Evolutionary conservation across 1,284 basidiomycete species (phyloP).

Genomic region (Austroboletus niveus): DNA sequence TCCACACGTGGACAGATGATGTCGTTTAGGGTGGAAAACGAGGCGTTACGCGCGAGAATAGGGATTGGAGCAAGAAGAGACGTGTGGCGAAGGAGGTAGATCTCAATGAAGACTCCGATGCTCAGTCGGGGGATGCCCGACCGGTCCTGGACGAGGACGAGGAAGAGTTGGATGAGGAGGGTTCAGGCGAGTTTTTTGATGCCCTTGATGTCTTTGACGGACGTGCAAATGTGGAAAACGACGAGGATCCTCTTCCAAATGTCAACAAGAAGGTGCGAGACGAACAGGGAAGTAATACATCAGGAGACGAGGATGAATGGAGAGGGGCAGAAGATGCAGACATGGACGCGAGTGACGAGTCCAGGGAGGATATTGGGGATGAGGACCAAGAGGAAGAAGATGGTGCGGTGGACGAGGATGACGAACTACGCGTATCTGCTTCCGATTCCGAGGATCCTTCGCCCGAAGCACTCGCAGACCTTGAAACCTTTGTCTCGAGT

Average conservation of each 20-base stretch:
- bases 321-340: constrained; percentile 8
- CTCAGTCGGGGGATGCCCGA: constrained; percentile 26
- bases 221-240: constrained; percentile 39
- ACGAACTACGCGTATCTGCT: constrained; percentile 44
- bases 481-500: constrained; percentile 70
- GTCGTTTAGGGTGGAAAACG: constrained; percentile 10
- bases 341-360: constrained; percentile 17
- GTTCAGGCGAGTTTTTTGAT: constrained; percentile 63
- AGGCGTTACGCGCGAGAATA: background rate
- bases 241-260: background rate
- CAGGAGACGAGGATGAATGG: constrained; percentile 11
- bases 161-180: constrained; percentile 50
- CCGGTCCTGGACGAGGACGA: constrained; percentile 32
- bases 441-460: constrained; percentile 61
- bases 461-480: constrained; percentile 59
- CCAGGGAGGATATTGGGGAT: constrained; percentile 27
- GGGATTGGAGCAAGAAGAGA: constrained; percentile 12
- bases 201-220: constrained; percentile 69
- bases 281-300: background rate
- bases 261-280: background rate
- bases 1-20: constrained; percentile 2
- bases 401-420: constrained; percentile 31
- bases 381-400: constrained; percentile 36
- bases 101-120: constrained; percentile 61
- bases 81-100: constrained; percentile 39